These are phyloP conservation scores for Malassezia sp. DNA, from an alignment of 1,284 basidiomycete species.

Conservation along the genomic window DNA sequence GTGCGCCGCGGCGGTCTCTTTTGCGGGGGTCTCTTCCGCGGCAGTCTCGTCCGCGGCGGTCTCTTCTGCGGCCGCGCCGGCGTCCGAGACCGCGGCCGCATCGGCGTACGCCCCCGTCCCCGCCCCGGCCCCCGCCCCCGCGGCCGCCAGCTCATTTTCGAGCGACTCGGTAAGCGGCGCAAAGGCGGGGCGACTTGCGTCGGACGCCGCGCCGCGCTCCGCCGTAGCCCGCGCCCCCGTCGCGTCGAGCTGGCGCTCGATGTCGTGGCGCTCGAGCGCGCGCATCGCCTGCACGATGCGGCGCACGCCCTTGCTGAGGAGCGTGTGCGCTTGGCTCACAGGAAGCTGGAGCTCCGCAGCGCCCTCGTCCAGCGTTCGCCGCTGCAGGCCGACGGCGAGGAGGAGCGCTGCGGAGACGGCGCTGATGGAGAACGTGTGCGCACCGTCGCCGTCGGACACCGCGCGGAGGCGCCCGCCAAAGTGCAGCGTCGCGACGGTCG, in stretches of 20 bases:
- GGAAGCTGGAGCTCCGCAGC: constrained; percentile 57
- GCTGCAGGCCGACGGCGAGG: constrained; percentile 70
- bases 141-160: constrained; percentile 29
- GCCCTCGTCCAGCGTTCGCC: constrained; percentile 72
- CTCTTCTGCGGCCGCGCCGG: too few relatives aligned
- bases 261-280: constrained; percentile 60
- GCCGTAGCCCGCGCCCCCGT: constrained; percentile 3
- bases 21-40: too few relatives aligned
- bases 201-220: constrained; percentile 1
- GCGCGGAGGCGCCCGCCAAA: constrained; percentile 55
- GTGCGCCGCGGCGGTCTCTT: constrained; percentile 13
- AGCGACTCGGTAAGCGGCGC: constrained; percentile 25
- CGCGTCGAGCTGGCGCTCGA: constrained; percentile 21
- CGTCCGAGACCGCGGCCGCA: too few relatives aligned
- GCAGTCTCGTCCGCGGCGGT: constrained; percentile 17
- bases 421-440: constrained; percentile 24
- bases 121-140: constrained; percentile 22
- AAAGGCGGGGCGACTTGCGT: too few relatives aligned
- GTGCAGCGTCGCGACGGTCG: constrained; percentile 65
- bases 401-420: constrained; percentile 35
- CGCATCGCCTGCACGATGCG: constrained; percentile 69
- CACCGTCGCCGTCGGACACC: constrained; percentile 17
- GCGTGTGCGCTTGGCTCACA: constrained; percentile 72
- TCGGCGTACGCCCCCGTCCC: too few relatives aligned
- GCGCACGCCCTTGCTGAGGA: constrained; percentile 81